Conservation (phyloP, 2,329 filamentous ascomycete species). For the Phaeosphaeria sp. region DNA sequence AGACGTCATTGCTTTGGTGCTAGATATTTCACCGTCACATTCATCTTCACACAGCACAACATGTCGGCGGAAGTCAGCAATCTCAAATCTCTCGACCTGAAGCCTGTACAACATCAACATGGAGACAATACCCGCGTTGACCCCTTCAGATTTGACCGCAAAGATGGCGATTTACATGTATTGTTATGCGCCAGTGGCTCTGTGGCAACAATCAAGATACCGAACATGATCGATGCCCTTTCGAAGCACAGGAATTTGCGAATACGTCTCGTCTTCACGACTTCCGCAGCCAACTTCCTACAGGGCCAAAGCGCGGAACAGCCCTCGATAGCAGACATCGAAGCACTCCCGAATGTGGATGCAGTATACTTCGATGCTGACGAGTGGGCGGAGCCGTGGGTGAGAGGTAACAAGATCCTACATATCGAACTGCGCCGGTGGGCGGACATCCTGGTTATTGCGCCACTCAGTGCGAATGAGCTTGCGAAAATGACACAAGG, state of each 20-base stretch:
- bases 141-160: conserved; percentile 33
- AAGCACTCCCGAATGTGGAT: conserved; percentile 73
- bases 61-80: conserved; percentile 34
- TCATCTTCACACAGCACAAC: conserved; percentile 9
- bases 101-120: conserved; percentile 33
- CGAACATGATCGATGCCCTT: conserved; percentile 60
- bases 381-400: conserved; percentile 84
- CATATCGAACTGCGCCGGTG: conserved; percentile 88
- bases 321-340: conserved; percentile 68
- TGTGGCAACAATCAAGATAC: conserved; percentile 85
- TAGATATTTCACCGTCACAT: conserved; percentile 1
- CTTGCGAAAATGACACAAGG: conserved; percentile 84
- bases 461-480: conserved; percentile 82
- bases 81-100: conserved; percentile 36
- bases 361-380: conserved; percentile 82
- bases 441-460: conserved; percentile 82
- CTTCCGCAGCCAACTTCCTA: conserved; percentile 77
- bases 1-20: conserved; percentile 16
- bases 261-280: conserved; percentile 84
- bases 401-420: conserved; percentile 76
- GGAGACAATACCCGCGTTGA: conserved; percentile 18
- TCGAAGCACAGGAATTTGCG: conserved; percentile 65
- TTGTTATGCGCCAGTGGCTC: conserved; percentile 73
- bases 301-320: conserved; percentile 78
- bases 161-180: conserved; percentile 58